These are phyloP conservation scores for Xylaria sp. DNA, from an alignment of 2,329 filamentous ascomycete species.

Conservation along the genomic window DNA sequence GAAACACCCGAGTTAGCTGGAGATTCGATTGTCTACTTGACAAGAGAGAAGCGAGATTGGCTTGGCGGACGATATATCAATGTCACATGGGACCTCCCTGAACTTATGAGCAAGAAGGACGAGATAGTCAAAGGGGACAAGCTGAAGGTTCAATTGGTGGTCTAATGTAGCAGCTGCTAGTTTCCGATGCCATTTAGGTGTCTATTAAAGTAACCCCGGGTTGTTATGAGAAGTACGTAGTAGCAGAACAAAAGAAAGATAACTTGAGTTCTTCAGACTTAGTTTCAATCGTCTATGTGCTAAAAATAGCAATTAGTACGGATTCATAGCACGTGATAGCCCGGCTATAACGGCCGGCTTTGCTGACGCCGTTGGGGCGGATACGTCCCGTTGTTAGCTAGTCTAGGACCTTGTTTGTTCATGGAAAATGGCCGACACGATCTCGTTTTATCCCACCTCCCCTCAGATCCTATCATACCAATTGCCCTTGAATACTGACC, in stretches of 20 bases:
- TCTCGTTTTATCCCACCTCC: slow-evolving; percentile 1
- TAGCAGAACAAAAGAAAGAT: background rate
- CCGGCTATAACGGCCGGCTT: slow-evolving; percentile 36
- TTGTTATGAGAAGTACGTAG: too few species aligned
- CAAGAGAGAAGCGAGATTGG: slow-evolving; percentile 48
- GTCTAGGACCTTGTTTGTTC: slow-evolving; percentile 3
- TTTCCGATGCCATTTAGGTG: background rate
- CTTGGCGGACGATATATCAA: slow-evolving; percentile 54
- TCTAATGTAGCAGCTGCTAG: slow-evolving; percentile 33
- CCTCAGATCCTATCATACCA: background rate
- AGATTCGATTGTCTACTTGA: slow-evolving; percentile 50
- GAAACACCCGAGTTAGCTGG: slow-evolving; percentile 46
- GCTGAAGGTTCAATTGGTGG: slow-evolving; percentile 45
- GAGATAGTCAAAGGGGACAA: slow-evolving; percentile 48
- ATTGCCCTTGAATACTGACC: background rate
- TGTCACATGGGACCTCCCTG: slow-evolving; percentile 55
- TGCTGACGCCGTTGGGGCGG: slow-evolving; percentile 14
- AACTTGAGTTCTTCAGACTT: too few species aligned
- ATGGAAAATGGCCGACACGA: slow-evolving; percentile 9
- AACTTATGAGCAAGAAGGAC: slow-evolving; percentile 48
- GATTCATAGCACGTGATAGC: slow-evolving; percentile 23
- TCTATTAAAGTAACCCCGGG: background rate
- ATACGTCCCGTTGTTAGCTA: slow-evolving; percentile 20
- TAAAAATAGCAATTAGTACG: background rate
- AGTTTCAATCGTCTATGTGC: too few species aligned